Percentiles rank a stretch among this genome's conserved stretches.
These are phyloP conservation scores for Viola odorata DNA, from an alignment of 345 rosid species.

Conservation along the genomic window DNA sequence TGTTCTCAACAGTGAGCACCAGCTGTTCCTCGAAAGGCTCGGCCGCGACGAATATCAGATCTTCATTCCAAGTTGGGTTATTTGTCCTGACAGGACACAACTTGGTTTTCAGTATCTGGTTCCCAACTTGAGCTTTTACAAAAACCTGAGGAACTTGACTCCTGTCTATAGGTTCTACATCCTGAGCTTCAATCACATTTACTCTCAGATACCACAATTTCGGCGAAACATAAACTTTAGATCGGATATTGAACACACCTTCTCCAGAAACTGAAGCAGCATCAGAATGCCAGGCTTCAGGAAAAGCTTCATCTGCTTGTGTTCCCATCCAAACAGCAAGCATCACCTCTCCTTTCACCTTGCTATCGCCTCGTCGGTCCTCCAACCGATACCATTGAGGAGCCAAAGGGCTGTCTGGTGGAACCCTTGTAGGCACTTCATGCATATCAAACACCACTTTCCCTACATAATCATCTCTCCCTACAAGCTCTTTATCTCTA, in stretches of 20 bases:
- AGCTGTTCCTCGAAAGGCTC: slow-evolving; percentile 31
- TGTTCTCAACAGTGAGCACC: slow-evolving; percentile 23
- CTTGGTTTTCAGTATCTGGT: slow-evolving; percentile 25
- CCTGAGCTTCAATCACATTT: slow-evolving; percentile 32
- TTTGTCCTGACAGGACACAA: slow-evolving; percentile 20
- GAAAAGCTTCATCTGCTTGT: slow-evolving; percentile 32
- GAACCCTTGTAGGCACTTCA: slow-evolving; percentile 31
- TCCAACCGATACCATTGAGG: slow-evolving; percentile 31
- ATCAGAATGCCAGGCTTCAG: slow-evolving; percentile 28
- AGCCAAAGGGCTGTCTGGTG: slow-evolving; percentile 31
- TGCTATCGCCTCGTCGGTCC: slow-evolving; percentile 11
- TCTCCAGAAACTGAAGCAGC: slow-evolving; percentile 27
- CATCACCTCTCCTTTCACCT: slow-evolving; percentile 28
- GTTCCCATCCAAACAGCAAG: slow-evolving; percentile 36
- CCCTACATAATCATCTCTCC: slow-evolving; percentile 26
- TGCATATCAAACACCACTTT: slow-evolving; percentile 28
- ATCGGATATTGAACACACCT: slow-evolving; percentile 22
- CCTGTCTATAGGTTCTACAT: slow-evolving; percentile 23
- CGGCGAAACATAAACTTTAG: slow-evolving; percentile 31
- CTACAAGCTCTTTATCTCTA: slow-evolving; percentile 19
- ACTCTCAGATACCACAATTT: slow-evolving; percentile 31
- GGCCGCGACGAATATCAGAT: slow-evolving; percentile 26
- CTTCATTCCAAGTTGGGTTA: slow-evolving; percentile 31
- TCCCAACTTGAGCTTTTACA: slow-evolving; percentile 28
- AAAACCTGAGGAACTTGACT: slow-evolving; percentile 20